Conservation (phyloP, 768 basidiomycete genomes). For the Boletus rubroflammeus region DNA sequence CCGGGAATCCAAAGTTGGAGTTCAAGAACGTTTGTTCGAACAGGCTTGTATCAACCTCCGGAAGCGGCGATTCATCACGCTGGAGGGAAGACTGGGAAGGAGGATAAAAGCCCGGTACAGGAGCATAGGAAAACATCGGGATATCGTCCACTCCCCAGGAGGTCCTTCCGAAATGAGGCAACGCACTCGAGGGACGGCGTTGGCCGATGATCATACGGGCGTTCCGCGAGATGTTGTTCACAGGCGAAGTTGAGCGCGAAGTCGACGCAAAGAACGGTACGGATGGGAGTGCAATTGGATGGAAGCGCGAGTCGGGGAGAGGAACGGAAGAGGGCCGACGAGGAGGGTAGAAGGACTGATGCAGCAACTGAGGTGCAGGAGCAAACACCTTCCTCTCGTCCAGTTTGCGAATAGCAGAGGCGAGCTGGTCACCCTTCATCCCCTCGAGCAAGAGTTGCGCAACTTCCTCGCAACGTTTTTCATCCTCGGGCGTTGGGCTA, state of each 20-base stretch:
- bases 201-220: conserved; percentile 41
- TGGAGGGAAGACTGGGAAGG: conserved; percentile 30
- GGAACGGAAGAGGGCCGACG: conserved; percentile 65
- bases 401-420: conserved; percentile 53
- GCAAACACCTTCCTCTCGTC: conserved; percentile 30
- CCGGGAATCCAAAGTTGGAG: conserved; percentile 26
- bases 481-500: conserved; percentile 21
- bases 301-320: conserved; percentile 41
- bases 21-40: conserved; percentile 44
- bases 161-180: conserved; percentile 33
- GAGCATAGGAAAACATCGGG: conserved; percentile 19
- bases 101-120: conserved; percentile 1
- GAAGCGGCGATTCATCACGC: conserved; percentile 45
- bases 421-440: conserved; percentile 67
- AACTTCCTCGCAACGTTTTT: conserved; percentile 46
- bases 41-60: conserved; percentile 45
- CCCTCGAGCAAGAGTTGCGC: conserved; percentile 62
- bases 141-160: conserved; percentile 26
- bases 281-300: conserved; percentile 43
- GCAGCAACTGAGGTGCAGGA: background rate
- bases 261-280: conserved; percentile 38
- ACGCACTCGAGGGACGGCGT: conserved; percentile 49
- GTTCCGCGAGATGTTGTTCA: conserved; percentile 42
- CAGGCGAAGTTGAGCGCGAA: conserved; percentile 45
- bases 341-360: conserved; percentile 32